Evolutionary conservation across 805 yeast genomes (phyloP), one percentile per base, ranked within the genome.

Genomic region (Wickerhamiella sorbophila): DNA sequence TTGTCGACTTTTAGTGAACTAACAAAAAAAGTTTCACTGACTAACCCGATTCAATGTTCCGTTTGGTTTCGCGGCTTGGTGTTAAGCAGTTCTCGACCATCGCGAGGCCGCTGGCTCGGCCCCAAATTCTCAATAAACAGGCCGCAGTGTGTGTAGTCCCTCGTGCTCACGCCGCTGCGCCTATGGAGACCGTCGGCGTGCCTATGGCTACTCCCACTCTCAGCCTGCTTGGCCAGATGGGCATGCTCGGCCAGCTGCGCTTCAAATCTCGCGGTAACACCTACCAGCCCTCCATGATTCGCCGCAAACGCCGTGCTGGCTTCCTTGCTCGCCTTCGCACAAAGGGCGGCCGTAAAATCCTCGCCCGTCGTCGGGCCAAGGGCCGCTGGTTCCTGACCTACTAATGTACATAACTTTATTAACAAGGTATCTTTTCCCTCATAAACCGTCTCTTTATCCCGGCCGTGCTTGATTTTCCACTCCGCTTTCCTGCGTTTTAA

Each of bases 321-420:
- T 91, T 87, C 54, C 68, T 91, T 58, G 85, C 94, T 10, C 75
- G 96, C 58, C 72, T 80, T 62, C 75, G 77, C 56, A 63, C 80
- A 5, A 73, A 70, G 52, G 70, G 74, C 31, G 96, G 96, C 5
- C 73, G 88, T 51, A 82, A 77, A 57, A 73, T 91, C 31, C 63
- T 91, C 43, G 72, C 72, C 42, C 72, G 88, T 58, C 74, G 97
- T 63, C 77, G 66, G 54, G 79, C 74, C 18, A 91, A 91, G 64
- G 95, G 95, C 3, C 75, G 97, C 63, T 87, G 96, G 96, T 86
- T 75, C 57, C 64, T 91, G 54, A 69, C 93, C 35, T 88, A 91
- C 55, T 33, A 35, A 15, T 16, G 33, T 31, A 31, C 33, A 31
- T 31, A 31, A 14, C n/a, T 31, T 9, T 9, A 26, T 14, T 26